Evolutionary conservation across 1,139 yeast species (phyloP).

Genomic region (Protomyces gravidus): DNA sequence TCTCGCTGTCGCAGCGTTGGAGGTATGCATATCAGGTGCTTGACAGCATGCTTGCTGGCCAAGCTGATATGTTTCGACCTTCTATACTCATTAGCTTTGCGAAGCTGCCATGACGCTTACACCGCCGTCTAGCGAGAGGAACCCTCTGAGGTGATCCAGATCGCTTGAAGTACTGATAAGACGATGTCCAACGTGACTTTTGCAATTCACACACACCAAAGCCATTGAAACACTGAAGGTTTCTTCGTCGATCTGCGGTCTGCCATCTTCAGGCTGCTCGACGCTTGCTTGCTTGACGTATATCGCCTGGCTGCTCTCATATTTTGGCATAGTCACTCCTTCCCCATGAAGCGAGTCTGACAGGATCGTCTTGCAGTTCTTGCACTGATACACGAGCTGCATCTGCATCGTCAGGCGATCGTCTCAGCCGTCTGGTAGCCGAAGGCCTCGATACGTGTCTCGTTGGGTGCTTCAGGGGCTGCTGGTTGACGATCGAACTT

Average conservation of each 20-base stretch:
- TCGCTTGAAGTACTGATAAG: neutral
- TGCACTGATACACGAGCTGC: neutral
- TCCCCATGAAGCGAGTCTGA: neutral
- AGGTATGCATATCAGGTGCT: too few species aligned
- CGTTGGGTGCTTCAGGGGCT: too few species aligned
- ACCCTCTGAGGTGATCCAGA: neutral
- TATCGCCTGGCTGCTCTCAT: neutral
- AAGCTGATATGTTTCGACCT: neutral
- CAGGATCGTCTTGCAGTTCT: neutral
- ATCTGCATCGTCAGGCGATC: neutral
- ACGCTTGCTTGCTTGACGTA: neutral
- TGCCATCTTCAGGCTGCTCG: neutral
- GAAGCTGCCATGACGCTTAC: neutral
- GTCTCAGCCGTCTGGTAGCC: too few species aligned
- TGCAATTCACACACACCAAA: neutral
- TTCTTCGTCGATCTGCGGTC: neutral
- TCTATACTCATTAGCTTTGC: neutral
- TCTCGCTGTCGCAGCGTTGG: too few species aligned
- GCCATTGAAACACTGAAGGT: neutral
- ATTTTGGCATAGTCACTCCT: too few species aligned
- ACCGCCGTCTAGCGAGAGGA: neutral
- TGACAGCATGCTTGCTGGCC: neutral
- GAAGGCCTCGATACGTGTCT: too few species aligned
- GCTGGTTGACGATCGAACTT: too few species aligned
- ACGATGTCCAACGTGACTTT: neutral